A percentile compares a stretch with the other conserved stretches of the same genome.
phyloP scores from a whole-genome alignment of 2,329 filamentous ascomycete species.

The Trichocomaceae sp. region DNA sequence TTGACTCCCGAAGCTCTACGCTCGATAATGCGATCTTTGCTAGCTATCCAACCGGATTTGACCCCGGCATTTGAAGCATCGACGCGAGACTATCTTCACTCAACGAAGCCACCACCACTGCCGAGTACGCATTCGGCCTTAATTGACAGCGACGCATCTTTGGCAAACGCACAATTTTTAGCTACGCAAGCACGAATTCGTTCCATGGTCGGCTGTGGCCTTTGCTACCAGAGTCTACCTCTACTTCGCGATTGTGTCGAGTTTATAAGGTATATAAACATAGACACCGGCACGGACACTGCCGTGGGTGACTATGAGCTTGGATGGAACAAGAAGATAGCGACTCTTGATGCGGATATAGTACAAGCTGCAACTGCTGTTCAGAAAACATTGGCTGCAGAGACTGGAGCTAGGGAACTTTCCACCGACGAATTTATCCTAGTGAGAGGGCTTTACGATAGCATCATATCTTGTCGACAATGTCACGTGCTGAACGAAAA shows the following conservation, averaged over 20 bases:
- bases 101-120: neutral
- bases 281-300: neutral
- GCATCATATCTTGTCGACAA: neutral
- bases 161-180: too few relatives aligned
- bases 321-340: constrained; percentile 17
- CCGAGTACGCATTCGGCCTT: neutral
- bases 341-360: constrained; percentile 31
- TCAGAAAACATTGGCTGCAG: constrained; percentile 25
- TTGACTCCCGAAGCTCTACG: constrained; percentile 37
- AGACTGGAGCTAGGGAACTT: constrained; percentile 17
- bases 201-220: constrained; percentile 29
- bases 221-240: constrained; percentile 26
- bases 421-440: constrained; percentile 4
- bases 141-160: too few relatives aligned
- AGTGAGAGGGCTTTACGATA: neutral
- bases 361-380: constrained; percentile 33
- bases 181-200: constrained; percentile 20
- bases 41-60: constrained; percentile 15
- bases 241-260: neutral
- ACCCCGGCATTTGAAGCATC: constrained; percentile 28
- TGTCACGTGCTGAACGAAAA: too few relatives aligned
- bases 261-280: neutral
- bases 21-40: constrained; percentile 26
- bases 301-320: neutral
- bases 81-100: neutral